A percentile compares a stretch with the other conserved stretches of the same genome.
These are phyloP conservation scores for Stenogyne calaminthoides DNA, from an alignment of 305 asterid genomes.

Conservation along the genomic window DNA sequence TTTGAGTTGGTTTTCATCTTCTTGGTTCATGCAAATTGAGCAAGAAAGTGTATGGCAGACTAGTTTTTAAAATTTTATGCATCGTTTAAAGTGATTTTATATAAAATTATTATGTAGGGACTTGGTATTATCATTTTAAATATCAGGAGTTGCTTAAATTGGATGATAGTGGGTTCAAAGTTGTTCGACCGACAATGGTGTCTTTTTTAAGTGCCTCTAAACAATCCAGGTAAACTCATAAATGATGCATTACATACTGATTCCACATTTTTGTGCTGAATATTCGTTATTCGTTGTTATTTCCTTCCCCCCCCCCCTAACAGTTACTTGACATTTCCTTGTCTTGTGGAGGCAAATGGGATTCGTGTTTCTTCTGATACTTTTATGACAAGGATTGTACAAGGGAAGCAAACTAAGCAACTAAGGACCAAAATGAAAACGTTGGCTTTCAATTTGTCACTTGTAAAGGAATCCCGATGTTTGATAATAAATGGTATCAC, in stretches of 20 bases:
- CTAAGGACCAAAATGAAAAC: constrained; percentile 51
- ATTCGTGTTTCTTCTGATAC: constrained; percentile 34
- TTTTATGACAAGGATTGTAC: constrained; percentile 44
- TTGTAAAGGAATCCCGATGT: constrained; percentile 46
- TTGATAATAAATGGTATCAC: constrained; percentile 54
- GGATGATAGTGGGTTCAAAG: constrained; percentile 26
- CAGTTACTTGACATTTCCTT: constrained; percentile 54
- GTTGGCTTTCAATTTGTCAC: constrained; percentile 47
- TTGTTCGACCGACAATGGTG: constrained; percentile 48
- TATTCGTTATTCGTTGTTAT: background rate
- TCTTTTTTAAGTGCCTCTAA: constrained; percentile 41
- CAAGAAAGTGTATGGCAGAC: background rate
- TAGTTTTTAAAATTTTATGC: background rate
- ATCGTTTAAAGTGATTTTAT: background rate
- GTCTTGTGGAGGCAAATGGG: constrained; percentile 48
- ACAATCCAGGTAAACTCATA: constrained; percentile 46
- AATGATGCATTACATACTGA: background rate
- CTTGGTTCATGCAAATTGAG: background rate
- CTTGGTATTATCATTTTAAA: constrained; percentile 1
- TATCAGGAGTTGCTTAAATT: constrained; percentile 25
- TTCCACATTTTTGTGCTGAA: background rate
- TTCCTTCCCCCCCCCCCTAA: background rate
- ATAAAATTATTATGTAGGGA: background rate
- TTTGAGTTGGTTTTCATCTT: background rate
- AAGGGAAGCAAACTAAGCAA: constrained; percentile 44